phyloP scores from a whole-genome alignment of 2,329 filamentous ascomycete species.

The Davidsoniella australis region DNA sequence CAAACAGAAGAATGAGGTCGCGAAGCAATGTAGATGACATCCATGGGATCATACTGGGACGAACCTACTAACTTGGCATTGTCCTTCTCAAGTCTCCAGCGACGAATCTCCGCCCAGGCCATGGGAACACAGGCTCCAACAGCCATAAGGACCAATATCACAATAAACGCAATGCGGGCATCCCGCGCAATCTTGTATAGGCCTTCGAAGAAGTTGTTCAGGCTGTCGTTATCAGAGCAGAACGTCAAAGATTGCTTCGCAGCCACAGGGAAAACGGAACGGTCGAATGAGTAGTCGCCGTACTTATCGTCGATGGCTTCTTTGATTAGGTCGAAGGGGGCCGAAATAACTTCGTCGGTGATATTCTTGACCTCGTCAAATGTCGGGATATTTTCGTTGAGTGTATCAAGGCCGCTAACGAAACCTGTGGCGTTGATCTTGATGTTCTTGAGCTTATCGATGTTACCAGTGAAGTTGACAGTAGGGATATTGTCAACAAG shows the following conservation, averaged over 20 bases:
- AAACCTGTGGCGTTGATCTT: slow-evolving; percentile 50
- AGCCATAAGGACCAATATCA: slow-evolving; percentile 54
- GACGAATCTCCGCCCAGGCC: slow-evolving; percentile 61
- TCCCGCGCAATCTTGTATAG: slow-evolving; percentile 49
- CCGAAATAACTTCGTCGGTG: slow-evolving; percentile 54
- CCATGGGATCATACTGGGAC: slow-evolving; percentile 60
- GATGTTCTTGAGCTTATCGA: slow-evolving; percentile 52
- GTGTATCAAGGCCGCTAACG: slow-evolving; percentile 47
- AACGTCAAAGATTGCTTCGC: slow-evolving; percentile 69
- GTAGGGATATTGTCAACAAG: slow-evolving; percentile 27
- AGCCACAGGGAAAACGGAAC: slow-evolving; percentile 63
- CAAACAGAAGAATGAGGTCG: slow-evolving; percentile 57
- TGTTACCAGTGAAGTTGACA: slow-evolving; percentile 47
- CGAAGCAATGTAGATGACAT: slow-evolving; percentile 75
- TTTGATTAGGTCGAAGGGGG: slow-evolving; percentile 71
- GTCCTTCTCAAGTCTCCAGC: slow-evolving; percentile 57
- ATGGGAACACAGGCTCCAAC: slow-evolving; percentile 60
- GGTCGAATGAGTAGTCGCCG: slow-evolving; percentile 60
- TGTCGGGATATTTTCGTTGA: slow-evolving; percentile 65
- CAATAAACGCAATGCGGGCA: slow-evolving; percentile 59
- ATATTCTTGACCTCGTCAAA: slow-evolving; percentile 74
- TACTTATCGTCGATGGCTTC: slow-evolving; percentile 53
- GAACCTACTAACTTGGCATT: slow-evolving; percentile 48
- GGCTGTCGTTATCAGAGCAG: slow-evolving; percentile 69
- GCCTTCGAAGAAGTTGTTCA: slow-evolving; percentile 67